These are phyloP conservation scores for Neurospora intermedia DNA, from an alignment of 495 filamentous ascomycete species.

Conservation along the genomic window DNA sequence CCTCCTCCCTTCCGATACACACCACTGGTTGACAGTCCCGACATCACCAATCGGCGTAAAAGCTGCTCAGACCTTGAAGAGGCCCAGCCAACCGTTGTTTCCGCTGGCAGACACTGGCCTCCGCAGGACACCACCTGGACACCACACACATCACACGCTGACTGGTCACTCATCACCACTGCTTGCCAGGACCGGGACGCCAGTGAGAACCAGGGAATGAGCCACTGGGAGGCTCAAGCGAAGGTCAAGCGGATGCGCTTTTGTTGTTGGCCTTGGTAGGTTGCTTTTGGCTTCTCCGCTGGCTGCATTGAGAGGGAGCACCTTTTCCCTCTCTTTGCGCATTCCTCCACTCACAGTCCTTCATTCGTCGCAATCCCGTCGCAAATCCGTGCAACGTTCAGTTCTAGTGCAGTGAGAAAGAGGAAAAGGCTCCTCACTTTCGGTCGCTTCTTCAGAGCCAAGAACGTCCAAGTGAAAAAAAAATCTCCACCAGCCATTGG, in stretches of 20 bases:
- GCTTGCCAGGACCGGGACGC: not conserved
- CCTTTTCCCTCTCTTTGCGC: not conserved
- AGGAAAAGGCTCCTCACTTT: not conserved
- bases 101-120: not conserved
- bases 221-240: not conserved
- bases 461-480: not conserved
- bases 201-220: not conserved
- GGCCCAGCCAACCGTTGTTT: not conserved
- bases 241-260: not conserved
- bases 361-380: not conserved
- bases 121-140: conserved; percentile 2
- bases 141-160: conserved; percentile 23
- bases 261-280: not conserved
- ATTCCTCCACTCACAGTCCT: not conserved
- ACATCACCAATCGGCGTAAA: not conserved
- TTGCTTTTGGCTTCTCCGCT: not conserved
- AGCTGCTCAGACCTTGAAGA: not conserved
- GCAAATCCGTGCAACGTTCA: not conserved
- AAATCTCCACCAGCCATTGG: not conserved
- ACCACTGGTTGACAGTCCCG: not conserved
- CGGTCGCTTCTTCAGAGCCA: not conserved
- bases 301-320: not conserved
- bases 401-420: not conserved
- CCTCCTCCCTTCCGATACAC: not conserved
- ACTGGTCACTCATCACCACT: conserved; percentile 20